Percentiles rank a stretch among this genome's conserved stretches.
phyloP scores from a whole-genome alignment of 176 grass and related monocot genomes.

The Ensete ventricosum region DNA sequence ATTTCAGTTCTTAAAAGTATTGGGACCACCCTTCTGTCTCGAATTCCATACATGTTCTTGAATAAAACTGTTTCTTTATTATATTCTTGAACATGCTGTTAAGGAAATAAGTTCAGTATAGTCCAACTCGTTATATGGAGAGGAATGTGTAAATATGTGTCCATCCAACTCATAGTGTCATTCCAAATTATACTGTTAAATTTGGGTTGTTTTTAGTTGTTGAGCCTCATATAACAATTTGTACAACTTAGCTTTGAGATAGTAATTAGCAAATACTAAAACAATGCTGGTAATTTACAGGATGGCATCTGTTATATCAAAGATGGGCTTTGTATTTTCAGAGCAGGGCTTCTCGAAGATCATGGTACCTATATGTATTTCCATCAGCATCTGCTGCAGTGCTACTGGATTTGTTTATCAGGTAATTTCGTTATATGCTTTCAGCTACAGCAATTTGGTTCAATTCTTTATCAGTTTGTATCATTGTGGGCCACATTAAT shows the following conservation, averaged over 20 bases:
- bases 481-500: too few relatives aligned
- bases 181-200: too few relatives aligned
- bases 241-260: background rate
- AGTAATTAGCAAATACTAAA: background rate
- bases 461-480: too few relatives aligned
- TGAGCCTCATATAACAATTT: background rate
- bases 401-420: constrained; percentile 84
- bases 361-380: constrained; percentile 73
- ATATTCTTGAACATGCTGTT: too few relatives aligned
- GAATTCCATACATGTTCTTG: too few relatives aligned
- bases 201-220: background rate
- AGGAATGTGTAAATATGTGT: too few relatives aligned
- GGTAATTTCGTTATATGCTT: constrained; percentile 24
- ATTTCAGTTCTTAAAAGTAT: too few relatives aligned
- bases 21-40: too few relatives aligned
- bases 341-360: constrained; percentile 75
- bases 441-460: background rate
- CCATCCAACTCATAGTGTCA: too few relatives aligned
- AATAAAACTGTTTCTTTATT: too few relatives aligned
- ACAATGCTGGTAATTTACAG: constrained; percentile 25
- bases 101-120: too few relatives aligned
- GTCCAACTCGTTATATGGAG: too few relatives aligned
- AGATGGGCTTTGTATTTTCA: constrained; percentile 81
- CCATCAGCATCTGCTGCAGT: constrained; percentile 64
- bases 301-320: constrained; percentile 93